A percentile compares a stretch with the other conserved stretches of the same genome.
These are phyloP conservation scores for Polyporus arcularius DNA, from an alignment of 768 basidiomycete genomes.

Conservation along the genomic window DNA sequence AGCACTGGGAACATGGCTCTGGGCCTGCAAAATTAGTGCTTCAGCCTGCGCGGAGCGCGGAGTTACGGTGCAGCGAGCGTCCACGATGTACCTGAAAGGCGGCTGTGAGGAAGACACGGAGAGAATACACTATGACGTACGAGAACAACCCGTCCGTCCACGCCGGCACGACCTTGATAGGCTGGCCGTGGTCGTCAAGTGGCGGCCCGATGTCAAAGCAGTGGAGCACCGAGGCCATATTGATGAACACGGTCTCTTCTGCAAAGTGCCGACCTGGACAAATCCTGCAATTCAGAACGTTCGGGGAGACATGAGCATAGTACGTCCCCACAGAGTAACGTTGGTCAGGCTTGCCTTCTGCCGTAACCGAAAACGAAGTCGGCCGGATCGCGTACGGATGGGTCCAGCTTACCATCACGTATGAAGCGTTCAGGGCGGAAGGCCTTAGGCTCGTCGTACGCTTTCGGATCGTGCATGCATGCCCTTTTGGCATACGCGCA, in stretches of 20 bases:
- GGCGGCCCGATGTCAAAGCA: conserved; percentile 9
- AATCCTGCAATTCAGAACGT: neutral
- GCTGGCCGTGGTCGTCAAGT: conserved; percentile 6
- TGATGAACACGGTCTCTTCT: conserved; percentile 5
- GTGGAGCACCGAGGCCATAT: conserved; percentile 10
- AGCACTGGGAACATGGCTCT: no score
- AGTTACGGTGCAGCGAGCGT: neutral
- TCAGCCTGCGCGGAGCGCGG: neutral
- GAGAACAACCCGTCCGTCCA: conserved; percentile 2
- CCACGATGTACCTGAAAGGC: neutral
- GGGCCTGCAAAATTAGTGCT: neutral
- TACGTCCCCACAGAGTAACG: no score
- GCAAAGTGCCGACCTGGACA: conserved; percentile 20
- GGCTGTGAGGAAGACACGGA: neutral
- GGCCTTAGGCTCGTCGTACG: conserved; percentile 4
- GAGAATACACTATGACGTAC: neutral
- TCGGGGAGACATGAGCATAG: no score
- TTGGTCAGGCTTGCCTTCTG: conserved; percentile 13
- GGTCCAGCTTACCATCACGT: conserved; percentile 1
- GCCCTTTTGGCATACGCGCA: conserved; percentile 1
- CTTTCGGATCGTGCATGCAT: conserved; percentile 7
- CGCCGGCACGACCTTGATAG: neutral
- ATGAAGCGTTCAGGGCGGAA: conserved; percentile 15
- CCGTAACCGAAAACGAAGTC: conserved; percentile 25
- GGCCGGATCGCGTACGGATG: neutral